Conservation (phyloP, 2,329 filamentous ascomycete species). For the Sclerotinia spermophila region DNA sequence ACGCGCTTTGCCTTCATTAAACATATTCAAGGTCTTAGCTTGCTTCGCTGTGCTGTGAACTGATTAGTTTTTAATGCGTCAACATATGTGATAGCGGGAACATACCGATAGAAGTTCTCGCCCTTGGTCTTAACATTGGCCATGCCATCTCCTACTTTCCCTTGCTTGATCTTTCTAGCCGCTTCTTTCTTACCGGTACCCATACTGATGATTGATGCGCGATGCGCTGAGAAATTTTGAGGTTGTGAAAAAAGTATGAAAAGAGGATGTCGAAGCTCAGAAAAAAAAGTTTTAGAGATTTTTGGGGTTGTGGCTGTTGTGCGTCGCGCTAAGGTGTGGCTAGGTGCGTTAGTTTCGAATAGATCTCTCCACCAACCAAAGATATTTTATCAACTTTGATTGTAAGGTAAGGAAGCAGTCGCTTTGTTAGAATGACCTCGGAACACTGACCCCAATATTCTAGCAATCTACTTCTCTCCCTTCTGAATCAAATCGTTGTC, state of each 20-base stretch:
- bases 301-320: slow-evolving; percentile 27
- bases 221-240: slow-evolving; percentile 21
- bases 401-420: slow-evolving; percentile 1
- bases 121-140: slow-evolving; percentile 89
- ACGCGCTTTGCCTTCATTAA: slow-evolving; percentile 80
- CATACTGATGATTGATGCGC: slow-evolving; percentile 51
- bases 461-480: neutral
- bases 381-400: slow-evolving; percentile 20
- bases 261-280: slow-evolving; percentile 25
- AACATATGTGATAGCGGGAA: slow-evolving; percentile 2
- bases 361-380: slow-evolving; percentile 22
- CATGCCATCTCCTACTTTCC: slow-evolving; percentile 81
- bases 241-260: slow-evolving; percentile 15
- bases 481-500: neutral
- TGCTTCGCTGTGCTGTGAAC: slow-evolving; percentile 66
- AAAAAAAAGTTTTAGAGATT: slow-evolving; percentile 27
- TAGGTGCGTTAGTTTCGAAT: slow-evolving; percentile 17
- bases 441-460: neutral
- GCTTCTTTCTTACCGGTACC: slow-evolving; percentile 91
- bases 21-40: slow-evolving; percentile 83
- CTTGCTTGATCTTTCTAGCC: slow-evolving; percentile 76
- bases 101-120: slow-evolving; percentile 93
- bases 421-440: neutral
- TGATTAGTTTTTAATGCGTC: slow-evolving; percentile 14
- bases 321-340: slow-evolving; percentile 22